Evolutionary conservation across 352 stramenopile species (phyloP), one percentile per base, ranked within the genome.

Genomic region (Globisporangium barbulae): DNA sequence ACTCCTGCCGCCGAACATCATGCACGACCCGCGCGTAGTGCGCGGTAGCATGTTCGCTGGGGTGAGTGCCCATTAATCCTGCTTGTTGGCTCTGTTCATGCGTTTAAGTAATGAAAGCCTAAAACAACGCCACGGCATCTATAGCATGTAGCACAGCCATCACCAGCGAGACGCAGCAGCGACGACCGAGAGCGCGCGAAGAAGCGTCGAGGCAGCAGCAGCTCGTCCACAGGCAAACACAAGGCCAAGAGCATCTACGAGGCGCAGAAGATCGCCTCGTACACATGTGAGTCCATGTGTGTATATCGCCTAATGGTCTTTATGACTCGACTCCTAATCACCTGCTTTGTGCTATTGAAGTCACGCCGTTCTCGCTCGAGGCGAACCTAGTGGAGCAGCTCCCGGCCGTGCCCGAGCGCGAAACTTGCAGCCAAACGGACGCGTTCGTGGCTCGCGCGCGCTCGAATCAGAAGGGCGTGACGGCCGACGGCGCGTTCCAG

Each of bases 361-460:
- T 84, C 63, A 78, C 81, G 22, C 71, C 75, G 31, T 75, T 88
- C 39, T 85, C 76, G 19, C 63, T 93, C 6, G 78, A 88, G 2
- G 71, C 73, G 5, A 78, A 90, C 57, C 65, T 94, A 5, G 72
- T 91, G n/a, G 85, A 94, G 56, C 75, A 90, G 50, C 57, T 69
- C 0, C 66, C 69, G 19, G 60, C 55, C 0, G 68, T 74, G 1
- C 33, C 59, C 1, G 74, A 85, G 22, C 73, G 72, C 10, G 77
- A 90, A 28, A 67, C 69, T 1, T 73, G 75, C 47, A 93, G 81
- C 21, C 83, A 94, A 47, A 92, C 83, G 1, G 85, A 94, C 64
- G 81, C 72, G 59, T 91, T 94, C 53, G 42, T 76, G 5, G 58
- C 72, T 5, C 83, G 72, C 15, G 53, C 63, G 13, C 75, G 54